Base-by-base conservation (phyloP, 2,329 filamentous ascomycete species). In the Nemania abortiva region DNA sequence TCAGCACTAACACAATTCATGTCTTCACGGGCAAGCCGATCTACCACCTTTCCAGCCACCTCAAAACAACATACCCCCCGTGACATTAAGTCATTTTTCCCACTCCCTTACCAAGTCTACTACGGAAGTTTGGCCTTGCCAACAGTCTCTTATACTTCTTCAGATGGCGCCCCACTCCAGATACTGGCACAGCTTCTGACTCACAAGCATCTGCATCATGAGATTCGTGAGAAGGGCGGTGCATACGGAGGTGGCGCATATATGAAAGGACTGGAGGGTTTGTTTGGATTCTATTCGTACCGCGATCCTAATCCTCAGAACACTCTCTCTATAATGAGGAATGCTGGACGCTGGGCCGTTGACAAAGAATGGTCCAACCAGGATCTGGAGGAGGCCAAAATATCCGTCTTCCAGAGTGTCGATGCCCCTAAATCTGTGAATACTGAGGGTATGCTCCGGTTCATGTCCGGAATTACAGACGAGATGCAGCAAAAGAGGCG, bases 231-330 rank as follows among this genome's bases (percentile, higher is more conserved):
- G 79, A 98, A 98, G 82, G 96, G 96, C 37, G 96, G 96, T 45
- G 96, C 96, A 0, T 99, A 99, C 74, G 96, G 96, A 53, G 96
- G 94, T 24, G 94, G 95, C 15, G 95, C 96, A 1, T 95, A 94
- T 79, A 91, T 92, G 53, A 90, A 90, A 27, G 89, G 92, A 0
- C 83, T 97, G 7, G 91, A 93, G 73, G 95, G 95, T 27, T 81
- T 97, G 0, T 98, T 99, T 75, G 94, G 94, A 18, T 97, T 98
- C 83, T 98, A 97, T 83, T 95, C 93, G 53, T 99, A 99, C 85
- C 92, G 96, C 60, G 96, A 99, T 79, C 96, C 96, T 2, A 98
- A 98, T 78, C 95, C 96, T 0, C 86, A 91, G 70, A 98, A 97
- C 81, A 95, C 94, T 0, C 84, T 98, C 73, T 89, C 88, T 65